Base-by-base conservation (phyloP, 257 asterid genomes). In the Solanum chiquidenum region DNA sequence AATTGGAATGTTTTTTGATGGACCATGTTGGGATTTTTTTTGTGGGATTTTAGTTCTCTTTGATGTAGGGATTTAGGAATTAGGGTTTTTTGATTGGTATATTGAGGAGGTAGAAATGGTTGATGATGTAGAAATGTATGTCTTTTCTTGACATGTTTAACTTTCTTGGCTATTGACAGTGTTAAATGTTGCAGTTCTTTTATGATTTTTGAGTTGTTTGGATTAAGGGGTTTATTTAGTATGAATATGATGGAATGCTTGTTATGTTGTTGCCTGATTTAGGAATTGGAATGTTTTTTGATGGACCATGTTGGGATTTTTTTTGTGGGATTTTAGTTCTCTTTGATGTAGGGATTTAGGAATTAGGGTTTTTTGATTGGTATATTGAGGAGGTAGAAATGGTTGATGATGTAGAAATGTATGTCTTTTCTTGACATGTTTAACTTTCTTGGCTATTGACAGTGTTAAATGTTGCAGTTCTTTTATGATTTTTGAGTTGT, bases 331-430 rank as follows among this genome's bases (percentile, higher is more conserved):
- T 88, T 55, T 27, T 87, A 1, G 18, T 49, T 44, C 3, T 71
- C 3, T 87, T 31, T 46, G 33, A 18, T 58, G 52, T 23, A 31
- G 83, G 34, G 83, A 14, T 86, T 86, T 75, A 31, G 42, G 71
- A n/a, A 71, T 86, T 86, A 69, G 69, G 87, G 83, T 42, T 86
- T 86, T 86, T 60, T 38, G 12, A 16, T 35, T 29, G 44, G n/a
- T 83, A 7, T 11, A 29, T 33, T 58, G 85, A 69, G 37, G 77
- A 37, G 79, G 84, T 31, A 49, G 40, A 88, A 64, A 92, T 93
- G 97, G 93, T 88, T 91, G 88, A 85, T 88, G 86, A 84, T 83
- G 92, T 42, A 13, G 27, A 76, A 77, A 6, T 40, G n/a, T 25
- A n/a, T 52, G 25, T 23, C 11, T 74, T 74, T 40, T 74, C 7